Conservation (phyloP, 2,329 filamentous ascomycete genomes). For the Trichoderma gracile region DNA sequence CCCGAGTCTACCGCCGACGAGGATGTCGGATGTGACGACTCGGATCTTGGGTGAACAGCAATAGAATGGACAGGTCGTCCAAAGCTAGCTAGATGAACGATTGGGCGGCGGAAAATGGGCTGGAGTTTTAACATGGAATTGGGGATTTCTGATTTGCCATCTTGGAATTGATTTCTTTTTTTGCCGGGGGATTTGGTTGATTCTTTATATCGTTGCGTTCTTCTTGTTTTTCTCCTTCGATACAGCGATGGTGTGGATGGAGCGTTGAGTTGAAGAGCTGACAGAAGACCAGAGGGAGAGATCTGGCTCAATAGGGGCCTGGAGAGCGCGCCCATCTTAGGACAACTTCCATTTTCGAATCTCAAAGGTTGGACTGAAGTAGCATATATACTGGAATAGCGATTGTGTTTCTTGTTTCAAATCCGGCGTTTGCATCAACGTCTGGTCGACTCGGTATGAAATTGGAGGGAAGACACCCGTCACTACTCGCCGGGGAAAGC, state of each 20-base stretch:
- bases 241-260: background rate
- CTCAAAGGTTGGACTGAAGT: conserved; percentile 2
- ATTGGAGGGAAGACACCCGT: background rate
- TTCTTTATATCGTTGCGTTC: background rate
- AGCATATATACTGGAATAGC: conserved; percentile 21
- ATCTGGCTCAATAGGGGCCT: background rate
- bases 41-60: conserved; percentile 74
- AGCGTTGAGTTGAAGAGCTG: background rate
- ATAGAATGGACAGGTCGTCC: conserved; percentile 34
- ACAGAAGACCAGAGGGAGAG: background rate
- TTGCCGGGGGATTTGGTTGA: too few species aligned
- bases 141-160: too few species aligned
- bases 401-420: background rate
- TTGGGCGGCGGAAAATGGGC: background rate
- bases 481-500: background rate
- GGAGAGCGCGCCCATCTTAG: background rate
- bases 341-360: background rate
- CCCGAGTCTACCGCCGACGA: conserved; percentile 77
- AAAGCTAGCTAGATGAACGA: background rate
- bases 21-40: conserved; percentile 87
- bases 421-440: background rate
- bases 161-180: background rate
- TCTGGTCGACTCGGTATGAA: background rate
- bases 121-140: background rate
- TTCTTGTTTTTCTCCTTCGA: background rate